Evolutionary conservation across 257 asterid genomes (phyloP).

Genomic region (Mitragyna speciosa): DNA sequence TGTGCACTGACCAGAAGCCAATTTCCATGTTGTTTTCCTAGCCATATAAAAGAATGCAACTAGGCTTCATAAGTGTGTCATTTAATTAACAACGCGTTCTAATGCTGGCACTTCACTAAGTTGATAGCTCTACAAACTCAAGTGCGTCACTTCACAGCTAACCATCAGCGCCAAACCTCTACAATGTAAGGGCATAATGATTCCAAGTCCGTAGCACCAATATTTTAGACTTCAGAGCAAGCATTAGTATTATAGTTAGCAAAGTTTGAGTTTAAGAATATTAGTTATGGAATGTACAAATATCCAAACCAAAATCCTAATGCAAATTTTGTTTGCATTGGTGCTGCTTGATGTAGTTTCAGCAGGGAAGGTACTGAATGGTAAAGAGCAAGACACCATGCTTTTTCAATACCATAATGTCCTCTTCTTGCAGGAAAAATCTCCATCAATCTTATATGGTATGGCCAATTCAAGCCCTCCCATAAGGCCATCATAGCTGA

Average conservation of each 20-base stretch:
- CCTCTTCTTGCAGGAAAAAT: conserved; percentile 24
- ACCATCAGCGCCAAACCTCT: background rate
- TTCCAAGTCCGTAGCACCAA: background rate
- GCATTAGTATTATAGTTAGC: background rate
- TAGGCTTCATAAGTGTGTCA: background rate
- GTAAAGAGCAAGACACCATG: conserved; percentile 17
- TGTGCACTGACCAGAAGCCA: background rate
- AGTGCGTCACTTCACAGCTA: background rate
- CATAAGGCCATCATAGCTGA: conserved; percentile 21
- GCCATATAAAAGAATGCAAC: background rate
- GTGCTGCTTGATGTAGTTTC: background rate
- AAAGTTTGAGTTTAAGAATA: background rate
- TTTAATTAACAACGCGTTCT: conserved; percentile 10
- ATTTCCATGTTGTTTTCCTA: background rate
- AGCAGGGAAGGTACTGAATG: background rate
- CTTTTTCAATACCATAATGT: conserved; percentile 36
- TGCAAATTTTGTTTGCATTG: conserved; percentile 5
- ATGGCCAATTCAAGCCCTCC: conserved; percentile 29
- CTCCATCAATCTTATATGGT: conserved; percentile 31
- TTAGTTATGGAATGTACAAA: background rate
- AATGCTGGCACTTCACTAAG: background rate
- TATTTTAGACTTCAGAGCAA: no score
- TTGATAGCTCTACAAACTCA: background rate
- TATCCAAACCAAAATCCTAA: background rate
- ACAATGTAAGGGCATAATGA: background rate